Percentiles rank a stretch among this genome's conserved stretches.
Evolutionary conservation across 2,329 filamentous ascomycete species (phyloP).

Genomic region (Exophiala sp.): DNA sequence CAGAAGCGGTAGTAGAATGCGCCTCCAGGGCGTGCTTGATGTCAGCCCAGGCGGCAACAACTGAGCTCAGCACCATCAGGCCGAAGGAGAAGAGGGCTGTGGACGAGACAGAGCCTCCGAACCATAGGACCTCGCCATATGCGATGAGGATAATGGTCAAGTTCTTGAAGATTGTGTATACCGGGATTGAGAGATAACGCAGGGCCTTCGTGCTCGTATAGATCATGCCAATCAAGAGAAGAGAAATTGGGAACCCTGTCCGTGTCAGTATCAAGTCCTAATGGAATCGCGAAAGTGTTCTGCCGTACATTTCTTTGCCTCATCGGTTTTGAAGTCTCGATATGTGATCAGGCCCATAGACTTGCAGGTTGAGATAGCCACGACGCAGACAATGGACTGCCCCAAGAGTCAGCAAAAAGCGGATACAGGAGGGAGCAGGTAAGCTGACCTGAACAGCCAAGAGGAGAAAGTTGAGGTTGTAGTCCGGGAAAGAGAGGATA

Average conservation of each 20-base stretch:
- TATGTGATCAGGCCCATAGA: constrained; percentile 74
- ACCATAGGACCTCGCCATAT: constrained; percentile 97
- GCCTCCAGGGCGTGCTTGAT: constrained; percentile 75
- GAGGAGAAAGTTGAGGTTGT: constrained; percentile 96
- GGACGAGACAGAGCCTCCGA: constrained; percentile 82
- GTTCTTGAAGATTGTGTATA: constrained; percentile 99
- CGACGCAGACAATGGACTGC: constrained; percentile 85
- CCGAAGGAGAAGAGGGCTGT: constrained; percentile 90
- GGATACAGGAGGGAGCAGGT: background rate
- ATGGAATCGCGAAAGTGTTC: background rate
- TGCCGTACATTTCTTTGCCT: constrained; percentile 81
- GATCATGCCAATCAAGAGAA: constrained; percentile 97
- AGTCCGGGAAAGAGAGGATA: constrained; percentile 80
- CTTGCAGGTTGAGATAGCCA: constrained; percentile 78
- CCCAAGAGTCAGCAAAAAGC: constrained; percentile 13
- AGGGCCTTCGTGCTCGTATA: constrained; percentile 95
- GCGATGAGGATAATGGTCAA: constrained; percentile 97
- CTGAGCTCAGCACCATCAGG: constrained; percentile 89
- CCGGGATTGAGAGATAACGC: constrained; percentile 92
- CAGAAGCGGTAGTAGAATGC: constrained; percentile 45
- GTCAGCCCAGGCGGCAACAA: constrained; percentile 95
- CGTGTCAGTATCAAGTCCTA: constrained; percentile 7
- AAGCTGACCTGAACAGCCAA: constrained; percentile 79
- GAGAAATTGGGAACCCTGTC: constrained; percentile 88
- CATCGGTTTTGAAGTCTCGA: constrained; percentile 75